Evolutionary conservation across 2,329 filamentous ascomycete genomes (phyloP), one percentile per base, ranked within the genome.

Genomic region (Macrophomina phaseolina): DNA sequence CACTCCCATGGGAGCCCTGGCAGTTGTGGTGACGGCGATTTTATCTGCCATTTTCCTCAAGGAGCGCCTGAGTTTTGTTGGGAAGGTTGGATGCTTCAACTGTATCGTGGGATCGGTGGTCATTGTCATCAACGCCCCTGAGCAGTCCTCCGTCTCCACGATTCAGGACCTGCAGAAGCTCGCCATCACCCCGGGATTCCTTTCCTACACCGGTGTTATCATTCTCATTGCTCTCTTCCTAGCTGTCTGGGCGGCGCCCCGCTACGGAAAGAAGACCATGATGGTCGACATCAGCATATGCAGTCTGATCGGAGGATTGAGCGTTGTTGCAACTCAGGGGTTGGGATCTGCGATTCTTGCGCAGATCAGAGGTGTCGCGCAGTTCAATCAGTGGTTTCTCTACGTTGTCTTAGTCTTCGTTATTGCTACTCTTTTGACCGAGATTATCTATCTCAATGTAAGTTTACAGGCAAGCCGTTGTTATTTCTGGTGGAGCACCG

Each of bases 361-460:
- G 0, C 93, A 97, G 81, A 90, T 90, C 68, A 85, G 87, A 18
- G 95, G 94, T 16, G 88, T 89, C 60, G 85, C 90, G 1, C 94
- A 99, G 83, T 98, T 97, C 80, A 97, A 97, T 78, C 89, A 98
- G 77, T 98, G 94, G 94, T 99, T 99, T 76, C 81, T 97, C 46
- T 99, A 97, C 80, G 90, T 98, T 5, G 81, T 98, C 38, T 82
- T 98, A 66, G 91, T 94, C 5, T 98, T 99, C 79, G 93, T 98
- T 63, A 85, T 98, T 70, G 81, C 83, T n/a, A 98, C 95, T 0
- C 83, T 99, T 11, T 72, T 98, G 72, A 97, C 93, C 0, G 95
- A 98, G 80, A 97, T 99, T 70, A 90, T 98, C 70, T 99, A 91
- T 77, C 84, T 99, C 49, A 99, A 99, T 78, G 94, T 96, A 83